Base-by-base conservation (phyloP, 2,329 filamentous ascomycete species). In the Phaeosphaeria sp. region DNA sequence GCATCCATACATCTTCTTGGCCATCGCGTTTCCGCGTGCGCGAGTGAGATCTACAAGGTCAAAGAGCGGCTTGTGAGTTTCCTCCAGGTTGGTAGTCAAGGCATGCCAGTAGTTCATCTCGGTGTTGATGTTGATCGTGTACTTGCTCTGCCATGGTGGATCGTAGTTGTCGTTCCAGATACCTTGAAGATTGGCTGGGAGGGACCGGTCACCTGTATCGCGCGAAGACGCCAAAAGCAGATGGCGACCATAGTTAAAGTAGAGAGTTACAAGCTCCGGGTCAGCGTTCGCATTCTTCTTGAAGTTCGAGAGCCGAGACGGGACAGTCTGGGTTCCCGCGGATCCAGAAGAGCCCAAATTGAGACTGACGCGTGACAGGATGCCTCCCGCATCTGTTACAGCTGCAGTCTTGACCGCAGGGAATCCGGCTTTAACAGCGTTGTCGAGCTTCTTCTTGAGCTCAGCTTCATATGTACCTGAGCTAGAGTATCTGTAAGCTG, bases 81-180 rank as follows among this genome's bases (percentile, higher is more conserved):
- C 79, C 0, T 72, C 56, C 0, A 74, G 58, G 44, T 70, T 66
- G 2, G 63, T 62, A 1, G 58, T 57, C 9, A 68, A 57, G 1
- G 64, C 66, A 3, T 59, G 76, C 82, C 82, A 84, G 63, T 84
- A 85, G 60, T 84, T 84, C 83, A 85, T 85, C 64, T 85, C 77
- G 0, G 78, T 70, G 43, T 84, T 85, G 66, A 84, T 82, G 59
- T 84, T 83, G 61, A 84, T 81, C 0, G 82, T 84, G 55, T 79
- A 83, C 58, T 81, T 83, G 22, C 74, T 78, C 3, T 81, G 81
- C 82, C 82, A 84, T 0, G 79, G 69, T 6, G 78, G 79, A 9
- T 74, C 63, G 53, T 80, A 80, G 5, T 73, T 57, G 17, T 60
- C 54, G 49, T 81, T 82, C 80, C 79, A 82, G 33, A 82, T 74